Percentiles rank a stretch among this genome's conserved stretches.
phyloP scores from a whole-genome alignment of 192 early-diverging fungal species.

The Mortierella alpina region DNA sequence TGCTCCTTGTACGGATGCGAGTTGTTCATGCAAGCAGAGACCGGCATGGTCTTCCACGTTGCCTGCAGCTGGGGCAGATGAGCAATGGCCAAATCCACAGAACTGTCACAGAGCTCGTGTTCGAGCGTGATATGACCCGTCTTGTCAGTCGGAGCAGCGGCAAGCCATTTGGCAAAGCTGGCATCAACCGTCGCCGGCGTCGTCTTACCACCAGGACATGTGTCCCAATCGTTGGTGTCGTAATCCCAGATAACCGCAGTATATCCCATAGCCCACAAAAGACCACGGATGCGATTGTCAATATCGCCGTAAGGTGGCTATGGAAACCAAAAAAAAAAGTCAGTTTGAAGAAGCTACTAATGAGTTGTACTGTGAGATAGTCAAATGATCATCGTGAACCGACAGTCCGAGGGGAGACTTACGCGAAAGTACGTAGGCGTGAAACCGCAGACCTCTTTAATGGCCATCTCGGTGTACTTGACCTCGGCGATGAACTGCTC shows the following conservation, averaged over 20 bases:
- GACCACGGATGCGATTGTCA: constrained; percentile 35
- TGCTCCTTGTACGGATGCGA: constrained; percentile 54
- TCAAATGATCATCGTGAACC: not conserved
- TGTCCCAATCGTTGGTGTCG: constrained; percentile 65
- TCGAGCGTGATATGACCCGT: constrained; percentile 57
- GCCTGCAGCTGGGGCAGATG: constrained; percentile 51
- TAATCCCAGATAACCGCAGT: constrained; percentile 65
- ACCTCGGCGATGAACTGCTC: constrained; percentile 77
- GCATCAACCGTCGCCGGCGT: constrained; percentile 37
- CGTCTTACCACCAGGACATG: constrained; percentile 27
- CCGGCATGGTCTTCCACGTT: constrained; percentile 46
- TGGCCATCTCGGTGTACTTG: constrained; percentile 69
- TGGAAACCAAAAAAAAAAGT: constrained; percentile 1
- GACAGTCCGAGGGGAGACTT: constrained; percentile 6
- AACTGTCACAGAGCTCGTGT: constrained; percentile 58
- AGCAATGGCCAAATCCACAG: constrained; percentile 58
- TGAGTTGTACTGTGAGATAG: not conserved
- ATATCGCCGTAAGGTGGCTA: constrained; percentile 47
- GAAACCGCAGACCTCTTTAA: constrained; percentile 62
- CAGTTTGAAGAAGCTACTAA: not conserved
- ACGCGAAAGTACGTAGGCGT: constrained; percentile 61
- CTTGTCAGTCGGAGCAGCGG: constrained; percentile 48
- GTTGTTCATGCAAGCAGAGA: constrained; percentile 48
- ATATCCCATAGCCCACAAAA: constrained; percentile 48
- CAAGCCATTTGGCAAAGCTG: constrained; percentile 55